Evolutionary conservation across 2,329 filamentous ascomycete genomes (phyloP), one percentile per base, ranked within the genome.

Genomic region (Seiridium cupressi): DNA sequence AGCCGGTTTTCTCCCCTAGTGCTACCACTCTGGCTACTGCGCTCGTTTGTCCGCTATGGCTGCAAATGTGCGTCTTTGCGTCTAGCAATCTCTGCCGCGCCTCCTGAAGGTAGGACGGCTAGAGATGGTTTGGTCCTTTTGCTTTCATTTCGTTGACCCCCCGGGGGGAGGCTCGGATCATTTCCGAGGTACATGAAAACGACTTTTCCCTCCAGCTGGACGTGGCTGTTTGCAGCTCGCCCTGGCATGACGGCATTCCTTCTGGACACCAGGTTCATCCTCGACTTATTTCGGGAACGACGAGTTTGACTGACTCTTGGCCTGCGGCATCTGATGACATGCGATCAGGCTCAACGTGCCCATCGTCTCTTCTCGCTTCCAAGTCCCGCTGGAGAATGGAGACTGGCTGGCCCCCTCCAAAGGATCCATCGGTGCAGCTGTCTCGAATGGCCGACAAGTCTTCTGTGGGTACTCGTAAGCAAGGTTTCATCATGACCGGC

Each of bases 401-500:
- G 49, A 35, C 49, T 53, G 31, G 49, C 32, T 26, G 18, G 18
- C 18, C 18, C 32, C 31, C 13, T 46, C 42, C 31, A 13, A 13
- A 36, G 47, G 56, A 51, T 51, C 56, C 56, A 58, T 58, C 56
- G 47, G 46, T 44, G 46, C 47, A 36, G 36, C 34, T 51, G 56
- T 51, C 56, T 51, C 56, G 56, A 54, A 59, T 59, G 57, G 57
- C 40, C 42, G 57, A 59, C 51, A 47, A 54, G 57, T 55, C 51
- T 18, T 51, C 13, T 46, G 58, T 56, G 58, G 58, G 58, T 55
- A 60, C 58, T 38, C 51, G 42, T 60, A 51, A 57, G 55, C 55
- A 60, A 48, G 57, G 60, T 58, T 62, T 62, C 54, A 59, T 62
- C 57, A 62, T 62, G 58, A 57, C 60, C 57, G 57, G 54, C 49